Percentiles rank a stretch among this genome's conserved stretches.
phyloP scores from a whole-genome alignment of 495 filamentous ascomycete species.

The Penicillium longicatenatum region DNA sequence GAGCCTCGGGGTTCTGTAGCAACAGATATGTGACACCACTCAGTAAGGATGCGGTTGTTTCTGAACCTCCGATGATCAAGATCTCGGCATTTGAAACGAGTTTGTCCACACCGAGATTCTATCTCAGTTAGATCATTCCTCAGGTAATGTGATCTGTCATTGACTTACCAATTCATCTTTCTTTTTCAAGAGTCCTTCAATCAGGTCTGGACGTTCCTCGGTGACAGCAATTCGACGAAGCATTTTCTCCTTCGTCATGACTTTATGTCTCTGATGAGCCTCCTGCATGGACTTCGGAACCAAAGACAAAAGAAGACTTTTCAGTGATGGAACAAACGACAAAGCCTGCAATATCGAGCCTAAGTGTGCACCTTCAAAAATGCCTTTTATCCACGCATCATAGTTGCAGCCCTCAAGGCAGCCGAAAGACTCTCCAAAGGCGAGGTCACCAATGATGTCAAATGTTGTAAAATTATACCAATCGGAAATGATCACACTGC shows the following conservation, averaged over 20 bases:
- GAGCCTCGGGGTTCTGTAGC: conserved; percentile 40
- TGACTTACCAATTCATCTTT: conserved; percentile 44
- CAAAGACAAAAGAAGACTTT: conserved; percentile 20
- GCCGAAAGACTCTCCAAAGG: conserved; percentile 60
- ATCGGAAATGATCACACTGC: conserved; percentile 39
- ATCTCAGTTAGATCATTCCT: neutral
- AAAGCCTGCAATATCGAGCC: conserved; percentile 35
- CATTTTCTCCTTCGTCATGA: conserved; percentile 40
- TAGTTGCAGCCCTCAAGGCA: conserved; percentile 50
- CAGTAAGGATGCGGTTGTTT: conserved; percentile 63
- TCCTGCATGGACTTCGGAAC: conserved; percentile 23
- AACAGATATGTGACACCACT: conserved; percentile 56
- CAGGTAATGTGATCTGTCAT: neutral
- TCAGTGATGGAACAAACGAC: conserved; percentile 34
- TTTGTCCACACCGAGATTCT: conserved; percentile 1
- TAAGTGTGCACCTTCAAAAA: conserved; percentile 40
- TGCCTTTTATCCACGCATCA: conserved; percentile 56
- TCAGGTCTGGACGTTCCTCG: conserved; percentile 46
- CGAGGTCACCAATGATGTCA: conserved; percentile 62
- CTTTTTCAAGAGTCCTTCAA: conserved; percentile 51
- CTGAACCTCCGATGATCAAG: conserved; percentile 57
- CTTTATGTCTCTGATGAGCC: conserved; percentile 36
- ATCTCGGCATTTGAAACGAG: conserved; percentile 34
- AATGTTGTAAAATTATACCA: conserved; percentile 65
- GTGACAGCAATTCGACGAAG: conserved; percentile 40